Evolutionary conservation across 2,329 filamentous ascomycete species (phyloP), one percentile per base, ranked within the genome.

Genomic region (Fusarium cicatricum): DNA sequence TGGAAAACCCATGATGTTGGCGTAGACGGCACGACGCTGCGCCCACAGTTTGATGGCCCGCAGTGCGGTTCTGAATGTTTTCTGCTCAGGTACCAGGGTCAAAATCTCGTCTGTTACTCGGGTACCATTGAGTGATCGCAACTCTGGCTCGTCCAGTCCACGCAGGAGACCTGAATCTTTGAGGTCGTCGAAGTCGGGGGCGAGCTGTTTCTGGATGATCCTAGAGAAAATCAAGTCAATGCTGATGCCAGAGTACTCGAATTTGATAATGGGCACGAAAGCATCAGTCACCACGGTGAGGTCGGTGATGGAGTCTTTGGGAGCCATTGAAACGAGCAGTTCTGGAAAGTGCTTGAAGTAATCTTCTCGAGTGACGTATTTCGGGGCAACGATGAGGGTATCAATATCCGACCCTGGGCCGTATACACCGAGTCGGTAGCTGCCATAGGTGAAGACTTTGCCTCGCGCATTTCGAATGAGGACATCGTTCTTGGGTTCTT

Each of bases 351-450:
- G 82, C 46, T 90, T 80, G 78, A 99, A 99, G 79, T 97, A 99
- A 75, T 99, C 92, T 28, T 94, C 89, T 55, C 92, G 89, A 11
- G 85, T 85, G 46, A 98, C 90, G 70, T 97, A 92, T 77, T 91
- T 93, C 10, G 95, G 95, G 12, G 89, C 93, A 44, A 97, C 90
- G 55, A 98, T 88, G 45, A 99, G 85, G 2, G 95, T 97, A 78
- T 99, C 95, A 68, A 99, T 98, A 86, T 99, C 95, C 40, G 95
- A 98, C 44, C 92, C 92, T 38, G 95, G 95, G 6, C 93, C 93
- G 74, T 91, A 97, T 19, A 98, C 95, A 56, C 95, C 95, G 11
- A 99, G 82, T 33, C 93, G 89, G 75, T 94, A 99, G 76, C 95
- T 98, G 62, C 95, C 95, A 74, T 95, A 99, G 1, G 94, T 96